These are phyloP conservation scores for Fusarium clavum DNA, from an alignment of 2,329 filamentous ascomycete species.

Conservation along the genomic window DNA sequence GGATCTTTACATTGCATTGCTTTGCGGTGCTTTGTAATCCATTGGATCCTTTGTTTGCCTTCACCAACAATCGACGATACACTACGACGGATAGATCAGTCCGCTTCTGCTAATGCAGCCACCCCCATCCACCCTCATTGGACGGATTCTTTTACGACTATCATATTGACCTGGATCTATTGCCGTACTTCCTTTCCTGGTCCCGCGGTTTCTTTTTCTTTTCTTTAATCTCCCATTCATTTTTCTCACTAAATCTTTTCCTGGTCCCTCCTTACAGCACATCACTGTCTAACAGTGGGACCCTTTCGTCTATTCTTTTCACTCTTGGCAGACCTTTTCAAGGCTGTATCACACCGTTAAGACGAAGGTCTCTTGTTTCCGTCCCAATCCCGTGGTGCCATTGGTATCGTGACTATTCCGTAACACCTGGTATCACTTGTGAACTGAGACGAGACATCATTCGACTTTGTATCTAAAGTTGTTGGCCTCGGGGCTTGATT, in stretches of 20 bases:
- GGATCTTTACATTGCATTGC: not conserved
- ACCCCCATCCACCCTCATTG: slow-evolving; percentile 20
- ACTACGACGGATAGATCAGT: slow-evolving; percentile 8
- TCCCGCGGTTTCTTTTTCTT: slow-evolving; percentile 15
- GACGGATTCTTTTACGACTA: slow-evolving; percentile 18
- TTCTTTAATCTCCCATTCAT: slow-evolving; percentile 13
- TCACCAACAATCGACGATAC: slow-evolving; percentile 8
- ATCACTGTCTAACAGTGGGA: slow-evolving; percentile 17
- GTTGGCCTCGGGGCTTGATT: not conserved
- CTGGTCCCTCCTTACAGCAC: not conserved
- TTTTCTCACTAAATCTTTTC: not conserved
- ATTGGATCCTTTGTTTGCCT: slow-evolving; percentile 16
- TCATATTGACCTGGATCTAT: slow-evolving; percentile 26
- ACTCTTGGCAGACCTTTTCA: slow-evolving; percentile 13
- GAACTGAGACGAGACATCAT: not conserved
- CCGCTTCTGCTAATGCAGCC: slow-evolving; percentile 17
- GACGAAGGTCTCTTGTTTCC: slow-evolving; percentile 21
- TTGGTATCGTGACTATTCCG: slow-evolving; percentile 1
- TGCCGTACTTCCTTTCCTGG: slow-evolving; percentile 12
- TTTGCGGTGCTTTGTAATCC: slow-evolving; percentile 40
- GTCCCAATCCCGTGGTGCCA: slow-evolving; percentile 19
- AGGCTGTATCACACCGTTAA: slow-evolving; percentile 17
- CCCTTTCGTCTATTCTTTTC: slow-evolving; percentile 6
- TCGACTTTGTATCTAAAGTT: not conserved
- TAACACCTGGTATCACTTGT: not conserved